Conservation (phyloP, 2,329 filamentous ascomycete genomes). For the Microsporum audouinii region DNA sequence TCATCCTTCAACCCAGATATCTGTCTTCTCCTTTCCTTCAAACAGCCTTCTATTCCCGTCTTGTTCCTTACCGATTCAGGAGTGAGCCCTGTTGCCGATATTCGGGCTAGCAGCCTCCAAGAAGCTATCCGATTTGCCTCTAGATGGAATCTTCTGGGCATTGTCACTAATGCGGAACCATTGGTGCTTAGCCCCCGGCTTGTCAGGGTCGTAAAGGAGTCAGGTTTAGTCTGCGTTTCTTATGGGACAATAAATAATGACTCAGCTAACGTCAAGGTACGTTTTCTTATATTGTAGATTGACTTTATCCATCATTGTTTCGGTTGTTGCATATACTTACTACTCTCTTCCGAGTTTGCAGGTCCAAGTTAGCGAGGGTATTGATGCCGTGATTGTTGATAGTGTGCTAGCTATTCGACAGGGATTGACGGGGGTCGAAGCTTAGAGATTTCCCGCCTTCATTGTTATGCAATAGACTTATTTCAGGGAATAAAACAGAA, state of each 20-base stretch:
- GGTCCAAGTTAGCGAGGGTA: constrained; percentile 86
- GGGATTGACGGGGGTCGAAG: constrained; percentile 52
- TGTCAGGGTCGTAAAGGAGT: constrained; percentile 88
- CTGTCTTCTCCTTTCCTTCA: constrained; percentile 85
- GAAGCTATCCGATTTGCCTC: constrained; percentile 91
- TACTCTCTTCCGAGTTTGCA: constrained; percentile 24
- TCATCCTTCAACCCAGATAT: constrained; percentile 97
- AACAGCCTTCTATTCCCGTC: constrained; percentile 92
- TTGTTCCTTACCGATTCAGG: constrained; percentile 89
- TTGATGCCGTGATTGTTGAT: constrained; percentile 96
- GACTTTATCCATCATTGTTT: not conserved
- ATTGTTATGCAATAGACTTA: not conserved
- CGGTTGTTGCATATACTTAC: not conserved
- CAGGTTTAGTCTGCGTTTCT: constrained; percentile 83
- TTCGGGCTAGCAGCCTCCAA: constrained; percentile 80
- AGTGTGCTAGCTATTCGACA: constrained; percentile 86
- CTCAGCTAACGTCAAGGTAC: constrained; percentile 69
- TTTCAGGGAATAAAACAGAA: not conserved
- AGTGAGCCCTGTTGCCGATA: constrained; percentile 67
- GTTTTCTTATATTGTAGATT: constrained; percentile 20
- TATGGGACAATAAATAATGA: constrained; percentile 92
- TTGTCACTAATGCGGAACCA: constrained; percentile 80
- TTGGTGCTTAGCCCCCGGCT: constrained; percentile 80
- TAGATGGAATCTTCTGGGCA: constrained; percentile 85
- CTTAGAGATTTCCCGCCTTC: not conserved